These are phyloP conservation scores for Chlamydomonas eustigma DNA, from an alignment of 139 green algal genomes.

Conservation along the genomic window DNA sequence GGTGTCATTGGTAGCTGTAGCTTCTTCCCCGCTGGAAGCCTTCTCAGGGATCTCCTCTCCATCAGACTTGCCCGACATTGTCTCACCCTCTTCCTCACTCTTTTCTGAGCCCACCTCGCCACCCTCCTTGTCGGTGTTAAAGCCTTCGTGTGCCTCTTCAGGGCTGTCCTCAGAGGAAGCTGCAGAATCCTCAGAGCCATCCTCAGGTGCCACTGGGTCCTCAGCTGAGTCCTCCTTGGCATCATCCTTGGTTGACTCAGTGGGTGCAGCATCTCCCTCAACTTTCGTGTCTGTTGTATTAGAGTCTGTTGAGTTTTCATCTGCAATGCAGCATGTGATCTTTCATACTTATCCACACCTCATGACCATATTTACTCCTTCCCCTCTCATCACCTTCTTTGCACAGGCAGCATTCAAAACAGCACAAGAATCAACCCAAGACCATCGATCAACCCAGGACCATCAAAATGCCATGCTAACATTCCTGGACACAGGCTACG, in stretches of 20 bases:
- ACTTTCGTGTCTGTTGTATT: too few species aligned
- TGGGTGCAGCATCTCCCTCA: too few species aligned
- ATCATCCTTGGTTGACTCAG: neutral
- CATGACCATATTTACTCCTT: too few species aligned
- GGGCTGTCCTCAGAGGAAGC: neutral
- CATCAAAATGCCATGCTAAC: too few species aligned
- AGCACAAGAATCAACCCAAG: too few species aligned
- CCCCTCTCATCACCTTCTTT: too few species aligned
- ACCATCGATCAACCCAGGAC: too few species aligned
- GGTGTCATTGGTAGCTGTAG: constrained; percentile 15
- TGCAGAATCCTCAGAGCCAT: neutral
- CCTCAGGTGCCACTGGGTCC: neutral
- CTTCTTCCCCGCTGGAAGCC: constrained; percentile 18
- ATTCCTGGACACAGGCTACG: too few species aligned
- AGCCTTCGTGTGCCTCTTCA: neutral
- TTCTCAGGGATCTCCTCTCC: constrained; percentile 7
- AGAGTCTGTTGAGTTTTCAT: too few species aligned
- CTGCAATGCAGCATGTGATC: too few species aligned
- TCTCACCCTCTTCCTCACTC: neutral
- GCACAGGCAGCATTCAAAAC: too few species aligned
- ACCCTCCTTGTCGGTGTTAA: neutral
- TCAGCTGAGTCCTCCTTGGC: neutral
- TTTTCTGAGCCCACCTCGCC: neutral
- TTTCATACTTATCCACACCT: too few species aligned
- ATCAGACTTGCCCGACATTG: neutral